A percentile compares a stretch with the other conserved stretches of the same genome.
These are phyloP conservation scores for Leccinum uliginosum DNA, from an alignment of 768 basidiomycete species.

Conservation along the genomic window DNA sequence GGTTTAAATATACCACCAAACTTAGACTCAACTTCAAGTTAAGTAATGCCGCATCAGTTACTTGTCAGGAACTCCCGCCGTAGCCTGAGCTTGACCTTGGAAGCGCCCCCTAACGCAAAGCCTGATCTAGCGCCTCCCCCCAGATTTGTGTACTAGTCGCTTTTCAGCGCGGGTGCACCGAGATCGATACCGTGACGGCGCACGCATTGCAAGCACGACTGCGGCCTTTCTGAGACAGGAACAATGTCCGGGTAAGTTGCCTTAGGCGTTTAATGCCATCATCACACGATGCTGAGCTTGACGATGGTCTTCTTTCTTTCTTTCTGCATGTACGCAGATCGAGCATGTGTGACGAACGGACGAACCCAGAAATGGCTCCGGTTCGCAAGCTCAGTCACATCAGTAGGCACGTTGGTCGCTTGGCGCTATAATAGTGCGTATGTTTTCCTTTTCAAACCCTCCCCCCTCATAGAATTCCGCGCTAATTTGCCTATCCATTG, in stretches of 20 bases:
- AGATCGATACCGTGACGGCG: background rate
- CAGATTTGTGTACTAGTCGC: too few relatives aligned
- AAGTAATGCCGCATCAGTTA: too few relatives aligned
- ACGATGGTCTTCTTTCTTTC: background rate
- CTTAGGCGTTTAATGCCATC: background rate
- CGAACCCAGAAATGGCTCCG: too few relatives aligned
- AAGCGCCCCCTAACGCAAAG: conserved; percentile 3
- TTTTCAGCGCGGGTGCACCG: conserved; percentile 3
- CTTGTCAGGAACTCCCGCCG: too few relatives aligned
- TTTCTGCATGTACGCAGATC: background rate
- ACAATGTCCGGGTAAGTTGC: conserved; percentile 1
- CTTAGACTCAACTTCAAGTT: too few relatives aligned
- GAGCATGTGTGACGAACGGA: background rate
- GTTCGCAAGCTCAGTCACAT: background rate
- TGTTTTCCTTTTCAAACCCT: background rate
- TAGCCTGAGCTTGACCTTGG: background rate
- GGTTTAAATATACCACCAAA: too few relatives aligned
- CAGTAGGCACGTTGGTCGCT: background rate
- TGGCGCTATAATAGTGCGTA: background rate
- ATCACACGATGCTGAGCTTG: background rate
- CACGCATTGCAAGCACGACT: background rate
- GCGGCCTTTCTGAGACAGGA: background rate
- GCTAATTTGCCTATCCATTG: too few relatives aligned
- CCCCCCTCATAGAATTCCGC: too few relatives aligned
- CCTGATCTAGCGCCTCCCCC: too few relatives aligned